Conservation (phyloP, 805 yeast species). For the Barnettozyma populi region DNA sequence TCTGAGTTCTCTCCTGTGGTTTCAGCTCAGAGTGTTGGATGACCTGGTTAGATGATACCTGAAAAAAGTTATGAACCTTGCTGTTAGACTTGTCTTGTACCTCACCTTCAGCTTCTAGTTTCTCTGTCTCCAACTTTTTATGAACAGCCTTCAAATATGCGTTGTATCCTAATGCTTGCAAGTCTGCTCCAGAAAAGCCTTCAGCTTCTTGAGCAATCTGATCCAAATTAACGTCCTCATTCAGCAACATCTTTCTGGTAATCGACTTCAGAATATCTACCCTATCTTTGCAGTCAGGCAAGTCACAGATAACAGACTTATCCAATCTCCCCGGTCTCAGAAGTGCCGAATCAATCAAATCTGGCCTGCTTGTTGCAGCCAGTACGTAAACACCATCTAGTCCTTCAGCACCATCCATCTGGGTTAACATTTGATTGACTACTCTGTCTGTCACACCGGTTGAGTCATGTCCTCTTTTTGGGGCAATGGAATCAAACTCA, state of each 20-base stretch:
- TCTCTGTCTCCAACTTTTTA: conserved; percentile 49
- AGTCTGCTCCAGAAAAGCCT: conserved; percentile 92
- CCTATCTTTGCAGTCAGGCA: conserved; percentile 71
- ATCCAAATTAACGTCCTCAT: conserved; percentile 42
- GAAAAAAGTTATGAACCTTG: conserved; percentile 36
- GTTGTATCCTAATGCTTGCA: conserved; percentile 87
- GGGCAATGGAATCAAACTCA: conserved; percentile 96
- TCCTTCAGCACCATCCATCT: conserved; percentile 99
- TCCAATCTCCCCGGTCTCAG: conserved; percentile 95
- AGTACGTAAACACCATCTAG: conserved; percentile 93
- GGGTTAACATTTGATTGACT: conserved; percentile 93
- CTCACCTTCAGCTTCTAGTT: conserved; percentile 25
- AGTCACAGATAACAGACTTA: conserved; percentile 83
- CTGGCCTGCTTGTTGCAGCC: conserved; percentile 96
- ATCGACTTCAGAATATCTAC: conserved; percentile 63
- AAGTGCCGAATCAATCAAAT: conserved; percentile 89
- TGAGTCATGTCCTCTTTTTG: conserved; percentile 95
- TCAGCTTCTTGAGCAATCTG: conserved; percentile 53
- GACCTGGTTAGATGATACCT: conserved; percentile 27
- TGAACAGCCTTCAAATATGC: conserved; percentile 87
- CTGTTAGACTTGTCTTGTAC: conserved; percentile 8
- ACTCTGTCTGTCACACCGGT: conserved; percentile 98
- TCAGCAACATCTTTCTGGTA: conserved; percentile 54
- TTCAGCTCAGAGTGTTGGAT: conserved; percentile 21
- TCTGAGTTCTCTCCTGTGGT: conserved; percentile 36